Conservation (phyloP, 805 yeast species). For the Wickerhamiella brachini region DNA sequence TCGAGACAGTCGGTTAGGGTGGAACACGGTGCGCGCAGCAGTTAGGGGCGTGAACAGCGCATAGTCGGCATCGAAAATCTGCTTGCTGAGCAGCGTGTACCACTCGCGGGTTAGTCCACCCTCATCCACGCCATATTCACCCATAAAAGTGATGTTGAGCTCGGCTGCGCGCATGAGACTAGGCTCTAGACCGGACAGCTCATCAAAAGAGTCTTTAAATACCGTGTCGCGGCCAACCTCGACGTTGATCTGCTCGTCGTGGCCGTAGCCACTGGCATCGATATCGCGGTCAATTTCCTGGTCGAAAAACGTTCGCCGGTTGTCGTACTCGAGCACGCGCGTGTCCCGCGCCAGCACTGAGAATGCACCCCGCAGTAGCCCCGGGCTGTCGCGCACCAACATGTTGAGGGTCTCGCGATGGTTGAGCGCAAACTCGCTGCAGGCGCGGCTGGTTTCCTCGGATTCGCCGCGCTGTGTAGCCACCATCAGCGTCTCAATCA, state of each 20-base stretch:
- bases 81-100: slow-evolving; percentile 87
- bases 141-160: slow-evolving; percentile 70
- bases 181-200: slow-evolving; percentile 62
- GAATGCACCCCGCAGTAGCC: slow-evolving; percentile 91
- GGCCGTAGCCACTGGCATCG: slow-evolving; percentile 13
- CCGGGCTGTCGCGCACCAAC: slow-evolving; percentile 83
- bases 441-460: slow-evolving; percentile 58
- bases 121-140: slow-evolving; percentile 94
- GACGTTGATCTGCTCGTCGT: slow-evolving; percentile 36
- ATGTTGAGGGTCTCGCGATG: slow-evolving; percentile 79
- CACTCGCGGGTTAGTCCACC: slow-evolving; percentile 98
- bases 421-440: slow-evolving; percentile 76
- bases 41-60: slow-evolving; percentile 86
- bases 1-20: slow-evolving; percentile 52
- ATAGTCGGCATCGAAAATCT: slow-evolving; percentile 92
- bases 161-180: slow-evolving; percentile 38
- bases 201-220: slow-evolving; percentile 76
- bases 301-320: slow-evolving; percentile 74
- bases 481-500: slow-evolving; percentile 87
- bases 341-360: slow-evolving; percentile 80
- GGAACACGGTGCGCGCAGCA: slow-evolving; percentile 84
- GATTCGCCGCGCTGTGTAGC: slow-evolving; percentile 69
- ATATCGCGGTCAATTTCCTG: slow-evolving; percentile 34
- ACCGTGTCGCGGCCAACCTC: slow-evolving; percentile 79
- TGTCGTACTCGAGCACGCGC: slow-evolving; percentile 83